Evolutionary conservation across 2,329 filamentous ascomycete species (phyloP).

Genomic region (Colletotrichum sp.): DNA sequence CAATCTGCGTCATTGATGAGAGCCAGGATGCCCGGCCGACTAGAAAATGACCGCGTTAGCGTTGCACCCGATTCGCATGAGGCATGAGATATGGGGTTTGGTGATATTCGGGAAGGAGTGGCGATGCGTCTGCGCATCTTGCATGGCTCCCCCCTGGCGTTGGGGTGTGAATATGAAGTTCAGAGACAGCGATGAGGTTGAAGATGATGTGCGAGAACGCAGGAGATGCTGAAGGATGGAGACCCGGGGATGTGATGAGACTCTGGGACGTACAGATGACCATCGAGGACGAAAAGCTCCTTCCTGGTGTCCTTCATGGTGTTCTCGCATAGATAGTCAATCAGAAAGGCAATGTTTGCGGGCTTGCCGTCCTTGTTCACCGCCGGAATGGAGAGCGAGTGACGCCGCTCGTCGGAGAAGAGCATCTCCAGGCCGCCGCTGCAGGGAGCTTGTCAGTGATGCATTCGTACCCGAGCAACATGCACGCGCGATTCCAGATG

Average conservation of each 20-base stretch:
- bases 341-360: conserved; percentile 76
- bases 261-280: conserved; percentile 74
- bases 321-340: conserved; percentile 78
- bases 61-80: conserved; percentile 2
- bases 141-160: neutral
- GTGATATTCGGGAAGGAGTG: neutral
- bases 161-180: conserved; percentile 20
- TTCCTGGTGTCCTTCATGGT: conserved; percentile 85
- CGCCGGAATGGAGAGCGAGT: conserved; percentile 71
- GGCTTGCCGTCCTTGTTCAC: conserved; percentile 62
- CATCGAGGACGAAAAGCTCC: conserved; percentile 89
- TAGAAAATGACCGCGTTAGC: conserved; percentile 39
- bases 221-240: conserved; percentile 7
- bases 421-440: conserved; percentile 95
- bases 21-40: conserved; percentile 92
- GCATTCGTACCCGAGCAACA: neutral
- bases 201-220: conserved; percentile 1
- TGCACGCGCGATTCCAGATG: neutral
- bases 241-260: conserved; percentile 13
- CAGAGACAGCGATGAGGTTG: neutral
- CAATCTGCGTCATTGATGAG: conserved; percentile 98
- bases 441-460: conserved; percentile 14
- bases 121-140: neutral
- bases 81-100: neutral
- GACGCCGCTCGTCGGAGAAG: conserved; percentile 82